These are phyloP conservation scores for Dipteronia dyeriana DNA, from an alignment of 345 rosid species.

Conservation along the genomic window DNA sequence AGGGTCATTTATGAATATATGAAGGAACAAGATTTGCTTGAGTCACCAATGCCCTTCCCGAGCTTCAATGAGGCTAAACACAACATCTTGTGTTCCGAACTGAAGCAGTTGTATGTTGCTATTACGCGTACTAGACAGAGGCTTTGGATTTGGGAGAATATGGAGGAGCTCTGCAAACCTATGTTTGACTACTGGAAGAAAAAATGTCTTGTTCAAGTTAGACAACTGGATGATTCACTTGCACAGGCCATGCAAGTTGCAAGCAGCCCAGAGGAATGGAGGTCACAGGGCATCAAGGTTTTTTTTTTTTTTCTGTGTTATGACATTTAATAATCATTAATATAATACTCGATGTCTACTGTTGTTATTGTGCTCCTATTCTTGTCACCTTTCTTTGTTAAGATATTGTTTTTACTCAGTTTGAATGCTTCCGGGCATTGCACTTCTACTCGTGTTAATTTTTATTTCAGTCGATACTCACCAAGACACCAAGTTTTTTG, in stretches of 20 bases:
- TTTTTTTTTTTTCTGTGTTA: neutral
- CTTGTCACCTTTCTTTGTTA: neutral
- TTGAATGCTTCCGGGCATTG: neutral
- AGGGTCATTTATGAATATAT: conserved; percentile 48
- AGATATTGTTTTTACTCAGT: neutral
- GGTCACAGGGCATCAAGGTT: conserved; percentile 47
- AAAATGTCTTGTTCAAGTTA: conserved; percentile 35
- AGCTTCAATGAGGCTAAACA: conserved; percentile 39
- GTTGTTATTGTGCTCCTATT: neutral
- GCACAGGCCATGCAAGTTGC: conserved; percentile 45
- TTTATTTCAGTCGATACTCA: no score
- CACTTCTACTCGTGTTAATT: neutral
- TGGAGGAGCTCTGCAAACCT: conserved; percentile 37
- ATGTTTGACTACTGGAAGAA: conserved; percentile 44
- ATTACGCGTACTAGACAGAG: conserved; percentile 58
- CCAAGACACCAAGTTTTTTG: neutral
- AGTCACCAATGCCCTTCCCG: conserved; percentile 26
- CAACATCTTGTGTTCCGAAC: conserved; percentile 47
- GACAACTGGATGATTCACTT: conserved; percentile 37
- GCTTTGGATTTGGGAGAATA: conserved; percentile 53
- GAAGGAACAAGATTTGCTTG: conserved; percentile 36
- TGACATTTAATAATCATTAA: neutral
- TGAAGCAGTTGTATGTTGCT: conserved; percentile 55
- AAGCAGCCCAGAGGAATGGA: conserved; percentile 54
- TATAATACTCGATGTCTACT: neutral